Percentiles rank a stretch among this genome's conserved stretches.
Evolutionary conservation across 257 asterid species (phyloP).

Genomic region (Prunella vulgaris): DNA sequence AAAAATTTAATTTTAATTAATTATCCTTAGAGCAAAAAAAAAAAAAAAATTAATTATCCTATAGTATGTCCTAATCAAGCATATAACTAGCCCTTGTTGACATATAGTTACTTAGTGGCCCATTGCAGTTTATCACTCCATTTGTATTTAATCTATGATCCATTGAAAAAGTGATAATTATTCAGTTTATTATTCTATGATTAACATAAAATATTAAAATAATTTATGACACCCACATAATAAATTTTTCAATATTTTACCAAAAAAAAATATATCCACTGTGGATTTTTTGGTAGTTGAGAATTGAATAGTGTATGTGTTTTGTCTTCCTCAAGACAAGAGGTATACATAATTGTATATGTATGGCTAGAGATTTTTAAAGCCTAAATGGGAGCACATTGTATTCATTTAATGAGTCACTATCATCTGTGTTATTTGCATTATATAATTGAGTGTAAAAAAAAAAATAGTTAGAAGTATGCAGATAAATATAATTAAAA

Average conservation of each 20-base stretch:
- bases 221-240: not conserved
- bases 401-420: not conserved
- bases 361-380: not conserved
- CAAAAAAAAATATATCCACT: not conserved
- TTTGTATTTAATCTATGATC: no score
- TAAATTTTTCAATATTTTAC: not conserved
- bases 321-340: slow-evolving; percentile 2
- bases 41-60: no score
- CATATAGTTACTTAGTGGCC: not conserved
- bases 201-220: not conserved
- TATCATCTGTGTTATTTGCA: no score
- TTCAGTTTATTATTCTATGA: not conserved
- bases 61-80: no score
- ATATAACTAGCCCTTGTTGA: no score
- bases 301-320: not conserved
- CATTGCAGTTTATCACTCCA: not conserved
- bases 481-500: no score
- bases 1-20: no score
- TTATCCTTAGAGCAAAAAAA: no score
- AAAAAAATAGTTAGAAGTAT: no score
- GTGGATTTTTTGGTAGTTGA: not conserved
- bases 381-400: not conserved
- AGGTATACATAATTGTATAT: not conserved
- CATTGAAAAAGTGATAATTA: no score
- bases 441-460: no score